Base-by-base conservation (phyloP, 371 early-diverging fungal genomes). In the Sporodiniella umbellata region DNA sequence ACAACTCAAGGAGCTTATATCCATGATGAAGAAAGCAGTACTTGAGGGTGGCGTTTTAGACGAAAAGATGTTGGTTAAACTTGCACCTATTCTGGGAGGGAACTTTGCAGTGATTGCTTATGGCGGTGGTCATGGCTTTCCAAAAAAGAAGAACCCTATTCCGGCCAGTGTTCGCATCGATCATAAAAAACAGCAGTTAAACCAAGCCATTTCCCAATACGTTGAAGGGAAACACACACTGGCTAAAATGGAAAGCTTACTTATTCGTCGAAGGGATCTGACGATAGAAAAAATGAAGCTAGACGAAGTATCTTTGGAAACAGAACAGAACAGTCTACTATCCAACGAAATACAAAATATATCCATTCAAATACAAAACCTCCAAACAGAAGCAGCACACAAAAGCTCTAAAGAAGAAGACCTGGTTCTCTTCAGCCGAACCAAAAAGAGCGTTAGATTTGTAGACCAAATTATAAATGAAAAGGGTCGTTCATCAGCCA, bases 341-440 rank as follows among this genome's bases (percentile, higher is more conserved):
- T 86, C 88, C 38, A 80, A 89, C 6, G 93, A 92, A 59, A 79
- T 93, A 30, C 65, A 80, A 7, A 87, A 82, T 53, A 53, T 87
- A n/a, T 76, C 82, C 31, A 78, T 83, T 43, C 69, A 82, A 28
- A 79, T 89, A 39, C 75, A 76, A 6, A 77, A 80, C 12, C 55
- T 84, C 21, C 84, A 86, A 54, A 71, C 75, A 1, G 85, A 84
- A 51, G 77, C 83, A 8, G 84, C 80, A 1, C 49, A 53, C 25
- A 53, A 56, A 19, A 53, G 49, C 1, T 44, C 58, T 22, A 72
- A 79, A 44, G 72, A 75, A 28, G 49, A 57, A 64, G 28, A 71
- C 62, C 28, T 68, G 73, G 51, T 8, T 15, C n/a, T 48, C 4
- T 17, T 52, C 4, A 37, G 62, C 12, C 47, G 64, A n/a, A 45